Conservation (phyloP, 2,329 filamentous ascomycete genomes). For the Pseudodiploospora longispora region DNA sequence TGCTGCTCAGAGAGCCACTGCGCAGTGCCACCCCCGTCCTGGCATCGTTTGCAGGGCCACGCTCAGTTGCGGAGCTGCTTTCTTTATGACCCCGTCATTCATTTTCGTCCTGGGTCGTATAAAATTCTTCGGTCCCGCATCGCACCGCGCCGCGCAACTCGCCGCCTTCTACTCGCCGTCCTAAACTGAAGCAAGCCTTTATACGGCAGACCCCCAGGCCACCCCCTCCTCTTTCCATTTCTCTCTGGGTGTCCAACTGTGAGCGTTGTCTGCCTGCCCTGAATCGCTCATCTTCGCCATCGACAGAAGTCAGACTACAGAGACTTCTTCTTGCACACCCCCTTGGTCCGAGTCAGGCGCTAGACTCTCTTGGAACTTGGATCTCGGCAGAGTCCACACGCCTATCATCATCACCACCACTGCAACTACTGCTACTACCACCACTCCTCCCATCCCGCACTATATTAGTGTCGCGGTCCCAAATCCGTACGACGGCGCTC, state of each 20-base stretch:
- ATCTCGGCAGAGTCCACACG: slow-evolving; percentile 23
- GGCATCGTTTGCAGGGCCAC: slow-evolving; percentile 5
- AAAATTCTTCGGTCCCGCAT: slow-evolving; percentile 24
- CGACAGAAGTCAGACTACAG: not conserved
- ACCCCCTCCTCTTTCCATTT: slow-evolving; percentile 2
- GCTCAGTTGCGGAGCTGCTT: slow-evolving; percentile 15
- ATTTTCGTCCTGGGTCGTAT: slow-evolving; percentile 18
- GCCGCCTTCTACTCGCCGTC: slow-evolving; percentile 4
- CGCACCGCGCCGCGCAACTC: slow-evolving; percentile 6
- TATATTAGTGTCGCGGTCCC: slow-evolving; percentile 33
- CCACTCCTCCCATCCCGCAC: slow-evolving; percentile 22
- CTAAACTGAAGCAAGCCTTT: slow-evolving; percentile 4
- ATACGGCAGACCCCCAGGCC: not conserved
- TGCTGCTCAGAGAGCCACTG: slow-evolving; percentile 3
- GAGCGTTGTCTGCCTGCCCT: slow-evolving; percentile 2
- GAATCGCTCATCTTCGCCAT: slow-evolving; percentile 5
- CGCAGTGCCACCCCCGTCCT: slow-evolving; percentile 6
- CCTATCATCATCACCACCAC: too few species aligned
- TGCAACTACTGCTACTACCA: slow-evolving; percentile 5
- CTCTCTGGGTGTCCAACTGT: not conserved
- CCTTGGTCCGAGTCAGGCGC: slow-evolving; percentile 20
- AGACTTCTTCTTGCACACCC: slow-evolving; percentile 4
- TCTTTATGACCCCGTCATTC: slow-evolving; percentile 21
- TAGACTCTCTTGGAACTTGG: slow-evolving; percentile 28
- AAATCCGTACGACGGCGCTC: slow-evolving; percentile 11